phyloP scores from a whole-genome alignment of 2,329 filamentous ascomycete species.

The Botrytis galanthina region DNA sequence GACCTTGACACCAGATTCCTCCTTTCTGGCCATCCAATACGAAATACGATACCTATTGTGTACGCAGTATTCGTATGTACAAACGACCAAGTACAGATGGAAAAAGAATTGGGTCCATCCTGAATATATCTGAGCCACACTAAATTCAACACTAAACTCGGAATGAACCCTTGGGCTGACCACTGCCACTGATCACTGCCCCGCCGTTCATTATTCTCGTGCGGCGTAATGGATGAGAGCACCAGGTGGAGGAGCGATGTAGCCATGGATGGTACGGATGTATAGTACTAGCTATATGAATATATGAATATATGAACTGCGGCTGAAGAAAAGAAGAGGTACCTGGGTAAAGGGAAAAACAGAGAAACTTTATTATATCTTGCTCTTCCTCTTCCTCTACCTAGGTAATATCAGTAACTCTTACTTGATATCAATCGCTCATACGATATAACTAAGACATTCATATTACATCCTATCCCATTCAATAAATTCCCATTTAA shows the following conservation, averaged over 20 bases:
- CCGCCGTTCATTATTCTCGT: slow-evolving; percentile 3
- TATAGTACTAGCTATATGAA: no score
- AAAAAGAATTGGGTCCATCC: not conserved
- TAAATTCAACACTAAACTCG: not conserved
- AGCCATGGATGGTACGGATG: no score
- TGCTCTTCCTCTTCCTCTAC: not conserved
- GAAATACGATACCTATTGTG: not conserved
- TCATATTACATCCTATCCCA: not conserved
- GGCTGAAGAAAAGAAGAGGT: slow-evolving; percentile 5
- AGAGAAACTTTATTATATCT: not conserved
- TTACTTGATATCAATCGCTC: not conserved
- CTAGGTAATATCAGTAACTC: no score
- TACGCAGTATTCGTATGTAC: no score
- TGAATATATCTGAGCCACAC: slow-evolving; percentile 6
- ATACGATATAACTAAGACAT: not conserved
- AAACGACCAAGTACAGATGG: not conserved
- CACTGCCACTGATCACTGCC: slow-evolving; percentile 1
- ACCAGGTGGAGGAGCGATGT: no score
- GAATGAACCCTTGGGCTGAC: not conserved
- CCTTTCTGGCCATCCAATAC: not conserved
- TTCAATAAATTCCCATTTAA: not conserved
- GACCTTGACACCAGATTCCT: not conserved
- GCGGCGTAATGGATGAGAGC: not conserved
- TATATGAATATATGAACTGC: not conserved
- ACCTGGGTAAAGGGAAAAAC: not conserved